These are phyloP conservation scores for Kazachstania sp. DNA, from an alignment of 1,139 yeast genomes.

Conservation along the genomic window DNA sequence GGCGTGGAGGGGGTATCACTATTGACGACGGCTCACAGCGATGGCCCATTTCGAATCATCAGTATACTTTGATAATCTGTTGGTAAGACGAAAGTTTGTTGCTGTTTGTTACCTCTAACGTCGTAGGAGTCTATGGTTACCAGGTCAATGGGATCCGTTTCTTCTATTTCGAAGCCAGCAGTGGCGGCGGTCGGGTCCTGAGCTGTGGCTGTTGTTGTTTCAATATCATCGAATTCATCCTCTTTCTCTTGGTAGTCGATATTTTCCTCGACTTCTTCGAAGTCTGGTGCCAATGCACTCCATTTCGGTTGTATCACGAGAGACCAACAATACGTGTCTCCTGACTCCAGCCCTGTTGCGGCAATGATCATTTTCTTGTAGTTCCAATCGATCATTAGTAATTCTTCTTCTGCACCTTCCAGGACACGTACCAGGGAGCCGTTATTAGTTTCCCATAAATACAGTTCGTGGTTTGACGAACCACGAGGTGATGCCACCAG, in stretches of 20 bases:
- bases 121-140: constrained; percentile 51
- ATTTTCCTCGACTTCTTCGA: constrained; percentile 89
- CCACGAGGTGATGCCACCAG: constrained; percentile 84
- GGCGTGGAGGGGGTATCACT: too few relatives aligned
- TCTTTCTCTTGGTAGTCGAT: constrained; percentile 82
- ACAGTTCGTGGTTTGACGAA: constrained; percentile 76
- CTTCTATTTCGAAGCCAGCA: too few relatives aligned
- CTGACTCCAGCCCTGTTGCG: constrained; percentile 85
- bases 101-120: constrained; percentile 48
- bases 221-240: constrained; percentile 80
- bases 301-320: constrained; percentile 82
- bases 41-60: constrained; percentile 8
- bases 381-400: constrained; percentile 83
- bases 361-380: constrained; percentile 64
- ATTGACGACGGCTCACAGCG: too few relatives aligned
- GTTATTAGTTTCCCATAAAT: constrained; percentile 86
- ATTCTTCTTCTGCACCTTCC: constrained; percentile 85
- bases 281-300: constrained; percentile 97
- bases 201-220: background rate
- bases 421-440: constrained; percentile 82
- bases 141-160: constrained; percentile 51
- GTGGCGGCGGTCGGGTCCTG: too few relatives aligned
- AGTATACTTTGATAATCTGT: constrained; percentile 28
- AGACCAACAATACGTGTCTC: constrained; percentile 77
- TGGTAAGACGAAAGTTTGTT: constrained; percentile 24